These are phyloP conservation scores for Fusarium palustre DNA, from an alignment of 2,329 filamentous ascomycete species.

Conservation along the genomic window DNA sequence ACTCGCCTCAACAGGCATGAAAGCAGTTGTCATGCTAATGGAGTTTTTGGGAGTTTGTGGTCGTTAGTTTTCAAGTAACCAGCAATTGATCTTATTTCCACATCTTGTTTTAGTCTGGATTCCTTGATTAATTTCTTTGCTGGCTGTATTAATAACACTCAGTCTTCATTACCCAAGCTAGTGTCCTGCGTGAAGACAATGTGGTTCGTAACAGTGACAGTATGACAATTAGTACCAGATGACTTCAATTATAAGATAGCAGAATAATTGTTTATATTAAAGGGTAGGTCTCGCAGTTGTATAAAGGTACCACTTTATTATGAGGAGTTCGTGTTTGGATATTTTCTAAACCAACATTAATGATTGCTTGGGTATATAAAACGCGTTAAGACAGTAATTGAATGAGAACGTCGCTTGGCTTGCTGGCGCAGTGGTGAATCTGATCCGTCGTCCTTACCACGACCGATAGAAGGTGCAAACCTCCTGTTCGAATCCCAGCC, in stretches of 20 bases:
- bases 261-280: background rate
- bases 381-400: no score
- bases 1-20: constrained; percentile 11
- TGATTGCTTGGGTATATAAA: background rate
- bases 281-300: background rate
- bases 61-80: constrained; percentile 23
- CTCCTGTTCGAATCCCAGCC: constrained; percentile 28
- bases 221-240: background rate
- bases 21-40: constrained; percentile 17
- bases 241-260: background rate
- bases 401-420: constrained; percentile 10
- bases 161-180: background rate
- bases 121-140: background rate
- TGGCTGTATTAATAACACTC: background rate
- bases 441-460: background rate
- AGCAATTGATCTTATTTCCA: constrained; percentile 16
- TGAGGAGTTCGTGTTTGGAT: background rate
- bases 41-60: constrained; percentile 30
- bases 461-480: no score
- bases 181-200: background rate
- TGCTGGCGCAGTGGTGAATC: background rate
- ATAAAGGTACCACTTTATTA: no score
- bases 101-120: background rate
- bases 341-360: background rate
- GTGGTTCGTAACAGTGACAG: background rate